phyloP scores from a whole-genome alignment of 2,329 filamentous ascomycete genomes.

The Apiospora hydei region DNA sequence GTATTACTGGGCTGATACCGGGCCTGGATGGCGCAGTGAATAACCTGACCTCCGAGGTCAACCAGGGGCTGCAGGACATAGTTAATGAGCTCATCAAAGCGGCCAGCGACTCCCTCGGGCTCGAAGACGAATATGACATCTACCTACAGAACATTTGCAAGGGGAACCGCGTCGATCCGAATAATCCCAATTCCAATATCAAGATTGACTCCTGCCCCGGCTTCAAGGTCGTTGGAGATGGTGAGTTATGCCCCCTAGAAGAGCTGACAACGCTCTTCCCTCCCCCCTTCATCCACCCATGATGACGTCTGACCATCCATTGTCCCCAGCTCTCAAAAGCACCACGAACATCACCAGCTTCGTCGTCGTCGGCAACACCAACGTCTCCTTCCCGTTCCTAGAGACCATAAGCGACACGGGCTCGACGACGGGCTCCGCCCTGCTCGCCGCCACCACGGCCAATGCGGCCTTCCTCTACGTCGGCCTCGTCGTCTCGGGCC shows the following conservation, averaged over 20 bases:
- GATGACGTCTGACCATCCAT: background rate
- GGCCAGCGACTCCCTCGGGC: constrained; percentile 19
- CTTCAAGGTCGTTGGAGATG: background rate
- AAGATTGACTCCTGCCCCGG: constrained; percentile 6
- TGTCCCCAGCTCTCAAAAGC: background rate
- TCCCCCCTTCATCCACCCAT: background rate
- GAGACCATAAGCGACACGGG: background rate
- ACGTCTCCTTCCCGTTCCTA: constrained; percentile 23
- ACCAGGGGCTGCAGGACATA: constrained; percentile 7
- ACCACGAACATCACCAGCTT: constrained; percentile 11
- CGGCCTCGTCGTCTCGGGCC: constrained; percentile 21
- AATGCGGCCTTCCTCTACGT: constrained; percentile 20
- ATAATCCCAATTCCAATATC: constrained; percentile 18
- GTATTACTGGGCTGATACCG: background rate
- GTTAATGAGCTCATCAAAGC: background rate
- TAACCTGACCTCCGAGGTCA: background rate
- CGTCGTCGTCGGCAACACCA: constrained; percentile 21
- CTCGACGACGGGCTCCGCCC: background rate
- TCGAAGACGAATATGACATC: constrained; percentile 24
- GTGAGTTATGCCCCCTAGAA: background rate
- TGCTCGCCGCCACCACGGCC: constrained; percentile 17
- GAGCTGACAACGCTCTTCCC: no score
- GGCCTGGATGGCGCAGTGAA: constrained; percentile 14
- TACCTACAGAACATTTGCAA: constrained; percentile 22
- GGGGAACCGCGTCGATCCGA: background rate